A percentile compares a stretch with the other conserved stretches of the same genome.
These are phyloP conservation scores for Dysphania ambrosioides DNA, from an alignment of 148 eudicot genomes.

Conservation along the genomic window DNA sequence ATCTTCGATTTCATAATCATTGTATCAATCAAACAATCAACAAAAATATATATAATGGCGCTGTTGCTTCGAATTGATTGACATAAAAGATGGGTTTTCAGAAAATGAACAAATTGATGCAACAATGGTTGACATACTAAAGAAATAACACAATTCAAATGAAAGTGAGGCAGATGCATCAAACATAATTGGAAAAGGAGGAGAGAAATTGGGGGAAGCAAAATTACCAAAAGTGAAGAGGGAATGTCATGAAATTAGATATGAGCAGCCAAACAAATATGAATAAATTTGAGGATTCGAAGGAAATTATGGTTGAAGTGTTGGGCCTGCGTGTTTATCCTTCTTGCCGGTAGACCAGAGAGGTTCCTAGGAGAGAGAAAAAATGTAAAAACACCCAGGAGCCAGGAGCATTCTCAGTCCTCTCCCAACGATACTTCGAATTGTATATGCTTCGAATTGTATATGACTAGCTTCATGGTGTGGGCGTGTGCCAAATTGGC, in stretches of 20 bases:
- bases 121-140: too few relatives aligned
- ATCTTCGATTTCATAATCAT: not conserved
- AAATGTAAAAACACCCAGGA: not conserved
- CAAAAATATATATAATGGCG: too few relatives aligned
- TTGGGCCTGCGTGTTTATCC: not conserved
- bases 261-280: not conserved
- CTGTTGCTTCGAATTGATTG: too few relatives aligned
- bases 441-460: too few relatives aligned
- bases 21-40: not conserved
- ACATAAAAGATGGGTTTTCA: too few relatives aligned
- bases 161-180: not conserved
- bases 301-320: not conserved
- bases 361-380: slow-evolving; percentile 5
- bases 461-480: too few relatives aligned
- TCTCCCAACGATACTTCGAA: not conserved
- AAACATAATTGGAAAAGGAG: not conserved
- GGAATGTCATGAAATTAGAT: not conserved
- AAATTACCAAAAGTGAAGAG: slow-evolving; percentile 1
- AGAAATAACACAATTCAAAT: not conserved
- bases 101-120: not conserved
- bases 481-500: too few relatives aligned
- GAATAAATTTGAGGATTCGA: not conserved
- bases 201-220: not conserved
- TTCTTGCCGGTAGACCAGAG: not conserved
- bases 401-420: not conserved